Percentiles rank a stretch among this genome's conserved stretches.
Conservation (phyloP, 2,329 filamentous ascomycete genomes). For the Sarocladium oryzae region DNA sequence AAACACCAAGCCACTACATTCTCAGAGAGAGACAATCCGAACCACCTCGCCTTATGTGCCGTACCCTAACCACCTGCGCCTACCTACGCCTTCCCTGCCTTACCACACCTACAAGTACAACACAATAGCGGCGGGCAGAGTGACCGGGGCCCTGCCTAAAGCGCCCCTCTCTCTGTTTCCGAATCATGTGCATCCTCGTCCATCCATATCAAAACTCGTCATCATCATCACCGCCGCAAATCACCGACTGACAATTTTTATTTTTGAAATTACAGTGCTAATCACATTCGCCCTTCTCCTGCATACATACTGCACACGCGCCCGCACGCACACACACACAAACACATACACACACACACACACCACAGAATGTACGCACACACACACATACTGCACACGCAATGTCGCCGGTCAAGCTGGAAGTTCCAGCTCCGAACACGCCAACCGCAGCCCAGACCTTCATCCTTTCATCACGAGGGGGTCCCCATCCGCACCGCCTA, state of each 20-base stretch:
- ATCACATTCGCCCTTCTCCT: no score
- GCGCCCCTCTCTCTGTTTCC: no score
- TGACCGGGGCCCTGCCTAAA: not conserved
- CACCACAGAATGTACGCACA: not conserved
- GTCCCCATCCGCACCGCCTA: not conserved
- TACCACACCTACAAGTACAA: no score
- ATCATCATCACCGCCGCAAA: not conserved
- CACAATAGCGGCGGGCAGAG: not conserved
- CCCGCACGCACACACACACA: not conserved
- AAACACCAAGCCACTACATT: not conserved
- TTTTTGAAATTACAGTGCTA: not conserved
- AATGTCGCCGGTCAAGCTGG: not conserved
- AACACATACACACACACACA: not conserved
- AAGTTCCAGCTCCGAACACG: not conserved
- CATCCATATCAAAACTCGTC: not conserved
- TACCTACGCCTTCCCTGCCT: no score
- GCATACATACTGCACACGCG: not conserved
- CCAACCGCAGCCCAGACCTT: not conserved
- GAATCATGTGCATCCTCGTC: no score
- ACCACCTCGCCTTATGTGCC: not conserved
- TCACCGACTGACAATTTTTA: no score
- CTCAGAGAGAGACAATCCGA: not conserved
- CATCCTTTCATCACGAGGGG: conserved; percentile 6
- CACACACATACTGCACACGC: no score
- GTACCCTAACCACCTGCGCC: not conserved